These are phyloP conservation scores for Psilocybe sp. DNA, from an alignment of 768 basidiomycete species.

Conservation along the genomic window DNA sequence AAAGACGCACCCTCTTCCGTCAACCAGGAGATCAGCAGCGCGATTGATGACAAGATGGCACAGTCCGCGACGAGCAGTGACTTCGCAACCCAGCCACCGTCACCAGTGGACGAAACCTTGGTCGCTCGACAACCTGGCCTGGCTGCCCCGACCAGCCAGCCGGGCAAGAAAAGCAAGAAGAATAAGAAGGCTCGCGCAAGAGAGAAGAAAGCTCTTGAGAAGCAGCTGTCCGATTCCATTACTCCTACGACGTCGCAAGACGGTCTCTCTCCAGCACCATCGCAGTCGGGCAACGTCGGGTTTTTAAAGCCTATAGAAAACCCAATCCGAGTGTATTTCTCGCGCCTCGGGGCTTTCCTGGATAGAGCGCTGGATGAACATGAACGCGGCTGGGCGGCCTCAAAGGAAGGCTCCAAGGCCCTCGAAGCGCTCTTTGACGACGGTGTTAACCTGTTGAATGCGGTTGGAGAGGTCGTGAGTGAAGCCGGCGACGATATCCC, in stretches of 20 bases:
- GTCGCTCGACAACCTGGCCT: neutral
- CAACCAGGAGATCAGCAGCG: constrained; percentile 10
- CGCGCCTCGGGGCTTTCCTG: constrained; percentile 18
- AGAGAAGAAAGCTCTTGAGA: constrained; percentile 7
- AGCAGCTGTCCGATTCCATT: neutral
- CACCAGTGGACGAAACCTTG: too few species aligned
- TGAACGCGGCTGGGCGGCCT: constrained; percentile 22
- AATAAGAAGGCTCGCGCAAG: constrained; percentile 13
- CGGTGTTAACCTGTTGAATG: constrained; percentile 17
- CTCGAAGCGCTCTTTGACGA: constrained; percentile 20
- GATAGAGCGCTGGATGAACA: constrained; percentile 20
- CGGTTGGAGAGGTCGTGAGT: constrained; percentile 16
- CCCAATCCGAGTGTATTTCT: constrained; percentile 16
- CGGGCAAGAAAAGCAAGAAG: constrained; percentile 8
- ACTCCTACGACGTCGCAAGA: neutral
- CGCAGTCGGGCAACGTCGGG: neutral
- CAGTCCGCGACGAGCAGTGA: neutral
- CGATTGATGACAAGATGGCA: constrained; percentile 4
- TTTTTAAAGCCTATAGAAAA: constrained; percentile 1
- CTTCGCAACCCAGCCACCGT: constrained; percentile 1
- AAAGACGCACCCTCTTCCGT: constrained; percentile 14
- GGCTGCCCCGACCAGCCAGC: neutral
- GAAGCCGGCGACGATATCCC: constrained; percentile 10
- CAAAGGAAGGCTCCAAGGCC: constrained; percentile 10
- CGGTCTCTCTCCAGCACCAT: too few species aligned